These are phyloP conservation scores for Tuber umbilicatum DNA, from an alignment of 495 filamentous ascomycete genomes.

Conservation along the genomic window DNA sequence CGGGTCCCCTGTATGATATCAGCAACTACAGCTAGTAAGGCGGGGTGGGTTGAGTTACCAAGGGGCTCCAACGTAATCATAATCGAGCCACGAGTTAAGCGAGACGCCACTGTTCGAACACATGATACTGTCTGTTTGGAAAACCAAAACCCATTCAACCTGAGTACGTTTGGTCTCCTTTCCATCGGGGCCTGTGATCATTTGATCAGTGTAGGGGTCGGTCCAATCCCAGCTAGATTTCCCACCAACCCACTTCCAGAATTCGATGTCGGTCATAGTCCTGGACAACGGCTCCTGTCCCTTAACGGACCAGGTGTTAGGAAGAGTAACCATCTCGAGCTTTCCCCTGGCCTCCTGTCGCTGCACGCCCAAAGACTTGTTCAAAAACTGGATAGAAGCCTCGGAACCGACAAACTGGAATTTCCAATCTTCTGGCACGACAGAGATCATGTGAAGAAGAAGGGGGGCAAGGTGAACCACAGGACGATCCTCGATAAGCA, in stretches of 20 bases:
- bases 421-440: slow-evolving; percentile 52
- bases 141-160: slow-evolving; percentile 43
- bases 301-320: slow-evolving; percentile 45
- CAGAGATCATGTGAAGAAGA: slow-evolving; percentile 50
- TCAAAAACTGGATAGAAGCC: slow-evolving; percentile 44
- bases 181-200: background rate
- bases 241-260: slow-evolving; percentile 42
- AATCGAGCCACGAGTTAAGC: slow-evolving; percentile 49
- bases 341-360: slow-evolving; percentile 45
- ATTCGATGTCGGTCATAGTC: slow-evolving; percentile 47
- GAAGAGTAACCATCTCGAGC: slow-evolving; percentile 48
- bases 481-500: slow-evolving; percentile 49
- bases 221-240: slow-evolving; percentile 21
- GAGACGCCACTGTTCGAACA: slow-evolving; percentile 48
- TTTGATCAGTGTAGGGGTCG: background rate
- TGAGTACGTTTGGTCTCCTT: slow-evolving; percentile 6
- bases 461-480: slow-evolving; percentile 47
- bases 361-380: slow-evolving; percentile 44
- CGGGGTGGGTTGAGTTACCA: slow-evolving; percentile 40
- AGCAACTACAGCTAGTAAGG: background rate
- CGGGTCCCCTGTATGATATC: slow-evolving; percentile 32
- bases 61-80: slow-evolving; percentile 52
- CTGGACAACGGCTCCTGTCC: slow-evolving; percentile 47
- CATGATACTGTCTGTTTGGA: slow-evolving; percentile 50
- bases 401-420: slow-evolving; percentile 50